Base-by-base conservation (phyloP, 768 basidiomycete species). In the Lentinula detonsa region DNA sequence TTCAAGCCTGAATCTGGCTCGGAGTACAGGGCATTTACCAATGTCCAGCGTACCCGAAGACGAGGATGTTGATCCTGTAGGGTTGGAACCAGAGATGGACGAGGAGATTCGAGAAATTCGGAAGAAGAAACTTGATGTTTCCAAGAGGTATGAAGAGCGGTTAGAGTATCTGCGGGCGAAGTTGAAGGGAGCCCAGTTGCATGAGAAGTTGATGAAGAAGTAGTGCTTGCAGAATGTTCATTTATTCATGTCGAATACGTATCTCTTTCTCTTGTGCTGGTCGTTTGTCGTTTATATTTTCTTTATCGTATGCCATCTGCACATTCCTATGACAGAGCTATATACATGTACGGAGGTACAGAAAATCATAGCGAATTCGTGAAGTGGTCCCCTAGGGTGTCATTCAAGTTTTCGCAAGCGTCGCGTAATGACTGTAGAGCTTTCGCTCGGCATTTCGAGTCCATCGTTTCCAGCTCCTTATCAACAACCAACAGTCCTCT, bases 151-250 rank as follows among this genome's bases (percentile, higher is more conserved):
- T 67, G 86, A 89, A 59, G 81, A 81, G 37, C 85, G 91, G 51
- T 70, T 93, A 68, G 90, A 91, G 64, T 93, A 90, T 69, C 74
- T 93, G 65, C 83, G 88, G 39, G 91, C 91, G 40, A 88, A 89
- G 73, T 69, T 93, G 69, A 92, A 91, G 73, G 87, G 88, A 18
- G 91, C 90, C 1, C 88, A 92, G 74, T 70, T 93, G 67, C 89
- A 88, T 64, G 92, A 93, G 76, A 90, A 91, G 70, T 73, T 93
- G 65, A 65, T 88, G 76, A 84, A 82, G 69, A 86, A 81, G 70
- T 85, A 56, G 40, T 56, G 50, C 31, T 18, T 48, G 21, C 21
- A 21, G 46, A 23, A 48, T 23, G 46, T 23, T 48, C 21, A 23
- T 48, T 23, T 23, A 23, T 5, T 15, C 16, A 45, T 45, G 15